Evolutionary conservation across 768 basidiomycete genomes (phyloP).

Genomic region (Cystobasidiopsis lactophilus): DNA sequence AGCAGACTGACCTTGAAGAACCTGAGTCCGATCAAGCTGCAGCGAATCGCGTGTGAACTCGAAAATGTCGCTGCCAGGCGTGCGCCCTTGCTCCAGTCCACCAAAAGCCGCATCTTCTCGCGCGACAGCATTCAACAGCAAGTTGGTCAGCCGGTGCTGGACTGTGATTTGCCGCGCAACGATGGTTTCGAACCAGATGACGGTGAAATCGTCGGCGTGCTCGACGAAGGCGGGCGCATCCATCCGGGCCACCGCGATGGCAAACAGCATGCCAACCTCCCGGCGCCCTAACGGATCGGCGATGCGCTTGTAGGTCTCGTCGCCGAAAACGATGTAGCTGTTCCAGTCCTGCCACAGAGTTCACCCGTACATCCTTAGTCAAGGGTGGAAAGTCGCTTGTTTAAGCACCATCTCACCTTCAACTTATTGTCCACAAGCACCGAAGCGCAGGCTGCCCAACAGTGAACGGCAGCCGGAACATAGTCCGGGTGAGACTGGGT

Average conservation of each 20-base stretch:
- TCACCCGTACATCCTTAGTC: background rate
- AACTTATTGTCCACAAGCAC: slow-evolving; percentile 36
- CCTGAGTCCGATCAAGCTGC: slow-evolving; percentile 2
- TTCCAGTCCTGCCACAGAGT: slow-evolving; percentile 36
- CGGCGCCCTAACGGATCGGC: slow-evolving; percentile 34
- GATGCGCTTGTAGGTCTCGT: slow-evolving; percentile 37
- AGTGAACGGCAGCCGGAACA: slow-evolving; percentile 40
- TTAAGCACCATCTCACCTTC: slow-evolving; percentile 24
- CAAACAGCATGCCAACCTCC: slow-evolving; percentile 42
- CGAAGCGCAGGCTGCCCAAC: slow-evolving; percentile 50
- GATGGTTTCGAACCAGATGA: slow-evolving; percentile 18
- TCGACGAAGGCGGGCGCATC: slow-evolving; percentile 11
- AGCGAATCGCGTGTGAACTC: slow-evolving; percentile 11
- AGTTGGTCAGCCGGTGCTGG: slow-evolving; percentile 13
- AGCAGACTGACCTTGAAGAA: slow-evolving; percentile 11
- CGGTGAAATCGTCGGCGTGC: slow-evolving; percentile 12
- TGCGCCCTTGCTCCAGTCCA: background rate
- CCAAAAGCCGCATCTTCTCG: background rate
- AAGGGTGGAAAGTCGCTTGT: background rate
- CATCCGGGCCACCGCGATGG: slow-evolving; percentile 8
- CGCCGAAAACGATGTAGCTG: slow-evolving; percentile 33
- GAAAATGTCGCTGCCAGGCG: slow-evolving; percentile 1
- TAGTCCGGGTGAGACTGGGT: slow-evolving; percentile 17
- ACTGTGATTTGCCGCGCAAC: slow-evolving; percentile 13
- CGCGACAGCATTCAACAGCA: slow-evolving; percentile 7